Evolutionary conservation across 192 early-diverging fungal genomes (phyloP).

Genomic region (Allomyces arbusculus): DNA sequence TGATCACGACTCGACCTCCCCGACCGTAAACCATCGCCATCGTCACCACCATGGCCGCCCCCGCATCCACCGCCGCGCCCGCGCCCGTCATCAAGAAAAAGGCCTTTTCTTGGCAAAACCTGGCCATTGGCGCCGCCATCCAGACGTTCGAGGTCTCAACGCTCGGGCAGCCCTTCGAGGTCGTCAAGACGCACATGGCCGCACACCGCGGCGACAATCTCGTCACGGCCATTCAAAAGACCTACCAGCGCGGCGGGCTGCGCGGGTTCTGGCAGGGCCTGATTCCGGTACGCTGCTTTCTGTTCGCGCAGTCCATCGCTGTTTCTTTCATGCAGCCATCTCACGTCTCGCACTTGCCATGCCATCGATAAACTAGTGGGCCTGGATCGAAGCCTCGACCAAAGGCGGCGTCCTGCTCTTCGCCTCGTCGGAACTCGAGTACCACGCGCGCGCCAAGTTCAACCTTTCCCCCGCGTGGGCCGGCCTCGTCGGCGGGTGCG

Average conservation of each 20-base stretch:
- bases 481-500: conserved; percentile 86
- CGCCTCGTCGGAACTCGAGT: conserved; percentile 51
- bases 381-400: conserved; percentile 61
- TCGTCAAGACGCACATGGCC: conserved; percentile 86
- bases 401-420: conserved; percentile 64
- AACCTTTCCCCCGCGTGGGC: conserved; percentile 24
- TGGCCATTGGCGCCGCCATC: conserved; percentile 71
- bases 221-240: conserved; percentile 43
- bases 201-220: conserved; percentile 72
- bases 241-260: conserved; percentile 66
- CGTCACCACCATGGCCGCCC: too few relatives aligned
- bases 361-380: conserved; percentile 16
- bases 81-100: conserved; percentile 45
- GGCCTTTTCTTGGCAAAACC: conserved; percentile 61
- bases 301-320: too few relatives aligned
- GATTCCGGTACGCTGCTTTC: conserved; percentile 33
- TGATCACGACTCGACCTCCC: too few relatives aligned
- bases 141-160: conserved; percentile 82
- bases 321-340: background rate
- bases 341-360: background rate
- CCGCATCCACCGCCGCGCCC: background rate
- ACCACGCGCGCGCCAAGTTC: conserved; percentile 19
- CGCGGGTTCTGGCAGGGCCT: conserved; percentile 89
- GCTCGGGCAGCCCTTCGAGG: conserved; percentile 89
- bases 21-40: too few relatives aligned